Base-by-base conservation (phyloP, 148 eudicot species). In the Rhododendron henanense region DNA sequence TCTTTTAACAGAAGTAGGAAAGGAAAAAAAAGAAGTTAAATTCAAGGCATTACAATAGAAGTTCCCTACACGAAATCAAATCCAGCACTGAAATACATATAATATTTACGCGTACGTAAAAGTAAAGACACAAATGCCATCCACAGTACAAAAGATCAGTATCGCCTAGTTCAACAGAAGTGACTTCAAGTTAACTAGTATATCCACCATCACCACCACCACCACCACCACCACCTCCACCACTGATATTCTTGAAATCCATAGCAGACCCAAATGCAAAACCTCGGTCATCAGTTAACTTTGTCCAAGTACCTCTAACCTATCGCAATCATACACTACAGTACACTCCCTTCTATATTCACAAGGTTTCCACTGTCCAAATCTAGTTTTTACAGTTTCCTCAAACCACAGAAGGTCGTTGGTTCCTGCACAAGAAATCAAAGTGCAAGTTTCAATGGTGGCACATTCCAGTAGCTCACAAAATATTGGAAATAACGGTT, bases 271-370 rank as follows among this genome's bases (percentile, higher is more conserved):
- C 25, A 47, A 59, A 75, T 10, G 69, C 74, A 55, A 8, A 19
- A 16, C 81, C 85, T 57, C 88, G 4, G 31, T 48, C 61, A 78
- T 75, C 50, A 83, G 82, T 75, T 55, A 33, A 59, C 86, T 48
- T 69, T 83, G 82, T 88, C 82, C 86, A 86, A 31, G 84, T 79
- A 71, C 65, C 63, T 74, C 90, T 84, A 88, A 86, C 59, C 81
- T 79, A 28, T 18, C 44, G 59, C 86, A 86, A 69, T 74, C 86
- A 79, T 80, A 88, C 86, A 81, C 84, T 83, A 83, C 55, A 55
- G 82, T 83, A 83, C 81, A 83, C 41, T 73, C 81, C 71, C 35
- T 86, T 69, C 55, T 35, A 80, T 88, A 86, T 88, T 88, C 90
- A 88, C 90, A 88, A 79, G 78, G 31, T 79, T 83, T 87, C 51